Base-by-base conservation (phyloP, 495 filamentous ascomycete species). In the Gamarada debralockiae region DNA sequence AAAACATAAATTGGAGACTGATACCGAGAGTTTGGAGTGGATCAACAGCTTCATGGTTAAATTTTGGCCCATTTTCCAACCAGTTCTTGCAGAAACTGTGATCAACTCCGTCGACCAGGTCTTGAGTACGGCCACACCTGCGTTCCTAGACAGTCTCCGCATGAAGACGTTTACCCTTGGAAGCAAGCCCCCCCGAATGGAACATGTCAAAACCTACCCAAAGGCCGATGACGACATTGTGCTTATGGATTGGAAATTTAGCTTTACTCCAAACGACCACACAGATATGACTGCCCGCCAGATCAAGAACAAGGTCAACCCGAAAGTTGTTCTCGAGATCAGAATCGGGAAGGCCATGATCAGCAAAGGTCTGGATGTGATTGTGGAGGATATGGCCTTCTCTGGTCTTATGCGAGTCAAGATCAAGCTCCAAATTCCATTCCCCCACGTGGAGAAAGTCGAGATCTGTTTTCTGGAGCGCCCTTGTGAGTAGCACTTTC, bases 241-340 rank as follows among this genome's bases (percentile, higher is more conserved):
- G 37, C 79, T 97, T 49, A 99, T 97, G 95, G 93, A 99, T 65
- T 99, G 93, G 93, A 92, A 95, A 59, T 97, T 99, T 70, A 97
- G 92, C 72, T 99, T 99, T 69, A 97, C 88, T 0, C 93, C 93
- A 8, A 97, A 92, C 59, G 93, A 99, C 67, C 86, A 78, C 9
- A 82, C 86, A 53, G 93, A 99, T 70, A 76, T 99, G 77, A 99
- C 93, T 4, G 73, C 83, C 18, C 83, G 86, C 39, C 93, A 99
- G 63, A 66, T 95, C 58, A 93, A 90, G 72, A 87, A 92, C 69
- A 97, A 95, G 72, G 77, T 97, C 66, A 97, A 99, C 66, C 93
- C 93, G 56, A 99, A 97, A 71, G 78, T 99, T 52, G 87, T 96
- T 5, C 78, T 99, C 9, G 93, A 97, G 66, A 87, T 97, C 43